Percentiles rank a stretch among this genome's conserved stretches.
These are phyloP conservation scores for Candida montana DNA, from an alignment of 805 yeast species.

Conservation along the genomic window DNA sequence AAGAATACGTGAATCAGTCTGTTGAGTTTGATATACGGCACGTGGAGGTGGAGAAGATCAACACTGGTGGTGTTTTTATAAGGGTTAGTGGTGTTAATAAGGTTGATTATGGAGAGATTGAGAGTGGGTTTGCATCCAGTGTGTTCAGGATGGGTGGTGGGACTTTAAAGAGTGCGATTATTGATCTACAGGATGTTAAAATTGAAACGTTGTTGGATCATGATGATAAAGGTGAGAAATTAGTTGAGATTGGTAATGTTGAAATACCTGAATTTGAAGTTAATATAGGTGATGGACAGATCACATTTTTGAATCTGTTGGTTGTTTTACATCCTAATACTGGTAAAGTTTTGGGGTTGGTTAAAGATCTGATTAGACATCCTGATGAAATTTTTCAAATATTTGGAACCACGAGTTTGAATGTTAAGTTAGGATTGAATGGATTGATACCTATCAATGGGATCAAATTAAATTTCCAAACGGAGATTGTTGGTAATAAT, in stretches of 20 bases:
- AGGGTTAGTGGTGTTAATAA: conserved; percentile 27
- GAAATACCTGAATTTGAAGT: conserved; percentile 30
- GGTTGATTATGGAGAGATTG: conserved; percentile 29
- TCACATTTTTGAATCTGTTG: conserved; percentile 24
- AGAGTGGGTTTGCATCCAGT: conserved; percentile 20
- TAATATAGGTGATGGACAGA: conserved; percentile 23
- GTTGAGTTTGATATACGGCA: conserved; percentile 27
- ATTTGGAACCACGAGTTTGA: conserved; percentile 30
- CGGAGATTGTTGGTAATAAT: conserved; percentile 24
- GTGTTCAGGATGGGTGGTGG: conserved; percentile 31
- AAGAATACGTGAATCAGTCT: conserved; percentile 29
- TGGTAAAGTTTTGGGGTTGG: conserved; percentile 27
- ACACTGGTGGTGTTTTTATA: conserved; percentile 29
- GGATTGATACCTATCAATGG: conserved; percentile 27
- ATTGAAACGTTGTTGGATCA: conserved; percentile 21
- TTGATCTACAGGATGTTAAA: conserved; percentile 28
- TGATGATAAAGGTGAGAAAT: conserved; percentile 7
- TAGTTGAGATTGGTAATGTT: conserved; percentile 28
- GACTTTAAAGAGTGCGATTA: conserved; percentile 22
- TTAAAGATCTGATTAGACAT: conserved; percentile 27
- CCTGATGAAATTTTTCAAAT: conserved; percentile 29
- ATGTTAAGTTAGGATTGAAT: conserved; percentile 25
- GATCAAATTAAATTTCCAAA: conserved; percentile 27
- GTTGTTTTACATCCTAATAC: conserved; percentile 31
- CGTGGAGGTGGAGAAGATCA: conserved; percentile 27